Evolutionary conservation across 441 rosid genomes (phyloP), one percentile per base, ranked within the genome.

Genomic region (Erodium moschatum): DNA sequence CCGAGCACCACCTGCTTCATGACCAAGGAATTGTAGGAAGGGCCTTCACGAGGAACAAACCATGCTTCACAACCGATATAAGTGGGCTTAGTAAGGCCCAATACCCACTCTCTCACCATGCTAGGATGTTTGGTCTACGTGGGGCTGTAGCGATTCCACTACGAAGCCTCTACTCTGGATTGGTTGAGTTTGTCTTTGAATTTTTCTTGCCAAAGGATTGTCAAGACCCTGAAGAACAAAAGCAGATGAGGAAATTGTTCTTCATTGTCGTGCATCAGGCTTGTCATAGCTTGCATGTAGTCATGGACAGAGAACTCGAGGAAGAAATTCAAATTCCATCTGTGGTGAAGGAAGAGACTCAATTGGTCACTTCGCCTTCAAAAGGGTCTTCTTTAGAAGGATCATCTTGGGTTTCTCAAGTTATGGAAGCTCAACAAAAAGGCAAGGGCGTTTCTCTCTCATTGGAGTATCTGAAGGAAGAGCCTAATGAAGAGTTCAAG

Each of bases 41-140:
- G 82, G 91, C 93, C 33, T 87, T 91, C 50, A 29, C 75, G 6
- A 77, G 70, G 7, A 80, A 76, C 69, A 83, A 79, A 70, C 87
- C 82, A 48, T 83, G 88, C 71, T 91, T 87, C 71, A 80, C 83
- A 6, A 75, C 83, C 11, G 81, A 91, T 46, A 71, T 87, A 69
- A 77, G 87, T 61, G 78, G 79, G 24, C 82, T 85, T 73, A 79
- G 84, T 76, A 85, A 78, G 81, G 74, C 81, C 2, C 81, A 81
- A n/a, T 91, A 91, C 69, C 97, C 97, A 58, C 87, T 88, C 46
- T 82, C 90, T 8, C 97, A 91, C 81, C 85, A 86, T 66, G 97
- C 97, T 42, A 75, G 85, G 80, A 83, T 89, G 80, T 85, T 86
- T 63, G 85, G 82, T 20, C 79, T 89, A 74, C 79, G 73, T 69